phyloP scores from a whole-genome alignment of 2,329 filamentous ascomycete genomes.

The Xylaria sp. region DNA sequence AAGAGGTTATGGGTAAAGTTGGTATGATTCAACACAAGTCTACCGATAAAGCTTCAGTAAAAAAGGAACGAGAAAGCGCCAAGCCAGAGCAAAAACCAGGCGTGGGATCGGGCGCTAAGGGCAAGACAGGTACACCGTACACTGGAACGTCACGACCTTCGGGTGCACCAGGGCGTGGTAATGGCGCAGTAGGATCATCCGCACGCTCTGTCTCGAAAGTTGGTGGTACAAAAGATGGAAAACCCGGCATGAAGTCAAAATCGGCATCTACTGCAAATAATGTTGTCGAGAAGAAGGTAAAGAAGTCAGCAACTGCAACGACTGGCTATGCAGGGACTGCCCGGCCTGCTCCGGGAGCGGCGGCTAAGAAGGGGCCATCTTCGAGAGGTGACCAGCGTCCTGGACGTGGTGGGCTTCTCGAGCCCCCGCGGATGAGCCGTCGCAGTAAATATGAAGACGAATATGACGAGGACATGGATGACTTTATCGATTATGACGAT shows the following conservation, averaged over 20 bases:
- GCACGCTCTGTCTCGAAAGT: slow-evolving; percentile 31
- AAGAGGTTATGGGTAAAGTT: slow-evolving; percentile 64
- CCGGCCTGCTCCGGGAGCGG: slow-evolving; percentile 57
- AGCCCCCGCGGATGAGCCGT: slow-evolving; percentile 42
- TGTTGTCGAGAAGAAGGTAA: slow-evolving; percentile 61
- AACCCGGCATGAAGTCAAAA: slow-evolving; percentile 37
- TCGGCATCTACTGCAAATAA: slow-evolving; percentile 42
- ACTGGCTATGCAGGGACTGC: slow-evolving; percentile 71
- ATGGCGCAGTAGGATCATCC: slow-evolving; percentile 21
- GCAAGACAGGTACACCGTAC: slow-evolving; percentile 37
- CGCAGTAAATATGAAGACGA: slow-evolving; percentile 60
- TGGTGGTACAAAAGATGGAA: slow-evolving; percentile 33
- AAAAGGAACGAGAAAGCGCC: slow-evolving; percentile 56
- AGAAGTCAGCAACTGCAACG: slow-evolving; percentile 66
- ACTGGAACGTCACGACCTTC: slow-evolving; percentile 34
- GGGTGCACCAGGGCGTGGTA: slow-evolving; percentile 29
- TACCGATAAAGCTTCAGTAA: slow-evolving; percentile 66
- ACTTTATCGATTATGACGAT: slow-evolving; percentile 67
- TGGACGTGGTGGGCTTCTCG: slow-evolving; percentile 42
- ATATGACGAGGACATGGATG: slow-evolving; percentile 65
- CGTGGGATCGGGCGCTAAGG: slow-evolving; percentile 37
- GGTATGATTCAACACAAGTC: slow-evolving; percentile 79
- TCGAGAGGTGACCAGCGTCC: slow-evolving; percentile 26
- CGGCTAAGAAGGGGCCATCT: slow-evolving; percentile 39
- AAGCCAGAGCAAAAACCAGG: slow-evolving; percentile 51